A percentile compares a stretch with the other conserved stretches of the same genome.
phyloP scores from a whole-genome alignment of 1,284 basidiomycete species.

The Ceratobasidium sp. region DNA sequence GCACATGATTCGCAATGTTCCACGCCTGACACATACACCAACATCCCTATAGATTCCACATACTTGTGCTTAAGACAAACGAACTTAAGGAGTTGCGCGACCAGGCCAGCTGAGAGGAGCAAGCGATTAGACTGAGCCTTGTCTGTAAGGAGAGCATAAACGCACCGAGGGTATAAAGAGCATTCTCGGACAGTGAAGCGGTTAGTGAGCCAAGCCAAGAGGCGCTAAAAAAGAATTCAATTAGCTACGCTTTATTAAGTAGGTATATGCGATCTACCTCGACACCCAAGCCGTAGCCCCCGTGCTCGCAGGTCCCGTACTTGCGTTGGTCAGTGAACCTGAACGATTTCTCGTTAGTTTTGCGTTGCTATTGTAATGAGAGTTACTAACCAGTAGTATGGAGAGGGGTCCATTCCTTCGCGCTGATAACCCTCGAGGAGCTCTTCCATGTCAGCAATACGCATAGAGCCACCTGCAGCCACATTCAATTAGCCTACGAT shows the following conservation, averaged over 20 bases:
- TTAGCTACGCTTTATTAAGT: neutral
- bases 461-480: slow-evolving; percentile 89
- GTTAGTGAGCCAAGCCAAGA: slow-evolving; percentile 96
- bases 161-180: slow-evolving; percentile 66
- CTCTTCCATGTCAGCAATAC: slow-evolving; percentile 92
- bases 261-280: slow-evolving; percentile 68
- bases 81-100: slow-evolving; percentile 63
- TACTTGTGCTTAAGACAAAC: neutral
- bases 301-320: slow-evolving; percentile 98
- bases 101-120: slow-evolving; percentile 77
- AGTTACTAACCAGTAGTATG: slow-evolving; percentile 82
- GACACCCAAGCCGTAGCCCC: slow-evolving; percentile 95
- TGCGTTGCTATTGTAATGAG: slow-evolving; percentile 50
- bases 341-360: slow-evolving; percentile 50
- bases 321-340: slow-evolving; percentile 96
- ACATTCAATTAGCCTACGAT: neutral
- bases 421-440: slow-evolving; percentile 91
- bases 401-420: slow-evolving; percentile 91
- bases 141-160: slow-evolving; percentile 37
- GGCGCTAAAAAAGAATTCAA: slow-evolving; percentile 68
- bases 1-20: neutral
- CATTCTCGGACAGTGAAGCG: slow-evolving; percentile 92
- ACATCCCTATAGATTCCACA: neutral
- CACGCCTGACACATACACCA: neutral
- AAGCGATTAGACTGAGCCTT: slow-evolving; percentile 30